Conservation (phyloP, 2,329 filamentous ascomycete species). For the Colletotrichum zoysiae region DNA sequence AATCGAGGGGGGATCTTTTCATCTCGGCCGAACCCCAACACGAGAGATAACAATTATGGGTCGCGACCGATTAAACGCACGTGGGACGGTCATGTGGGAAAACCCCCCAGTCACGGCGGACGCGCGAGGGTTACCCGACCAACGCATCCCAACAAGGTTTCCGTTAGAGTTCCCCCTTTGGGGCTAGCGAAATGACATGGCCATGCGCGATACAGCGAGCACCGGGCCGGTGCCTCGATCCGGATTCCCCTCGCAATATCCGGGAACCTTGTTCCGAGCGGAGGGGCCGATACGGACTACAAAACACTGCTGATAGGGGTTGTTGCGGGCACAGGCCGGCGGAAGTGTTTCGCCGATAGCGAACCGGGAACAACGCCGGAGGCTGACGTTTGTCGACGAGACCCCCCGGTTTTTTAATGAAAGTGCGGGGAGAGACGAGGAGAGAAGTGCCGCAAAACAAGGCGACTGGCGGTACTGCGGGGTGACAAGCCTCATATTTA, state of each 20-base stretch:
- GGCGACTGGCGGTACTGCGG: background rate
- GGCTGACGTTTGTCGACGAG: background rate
- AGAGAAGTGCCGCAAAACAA: background rate
- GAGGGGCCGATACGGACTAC: background rate
- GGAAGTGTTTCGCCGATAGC: background rate
- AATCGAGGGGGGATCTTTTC: background rate
- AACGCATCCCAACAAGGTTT: background rate
- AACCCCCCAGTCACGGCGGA: background rate
- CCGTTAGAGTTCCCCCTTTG: background rate
- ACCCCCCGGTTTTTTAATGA: background rate
- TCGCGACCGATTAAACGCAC: background rate
- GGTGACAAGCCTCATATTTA: slow-evolving; percentile 24
- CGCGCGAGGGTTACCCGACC: background rate
- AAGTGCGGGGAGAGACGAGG: slow-evolving; percentile 25
- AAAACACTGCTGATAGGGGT: background rate
- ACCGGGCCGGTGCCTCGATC: slow-evolving; percentile 2
- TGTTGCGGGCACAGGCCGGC: background rate
- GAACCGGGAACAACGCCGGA: slow-evolving; percentile 19
- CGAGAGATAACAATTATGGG: background rate
- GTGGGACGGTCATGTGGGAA: background rate
- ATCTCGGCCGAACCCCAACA: background rate
- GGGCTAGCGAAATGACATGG: background rate
- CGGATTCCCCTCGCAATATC: background rate
- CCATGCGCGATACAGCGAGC: background rate
- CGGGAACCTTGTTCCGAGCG: background rate